Evolutionary conservation across 306 rosid genomes (phyloP).

Genomic region (Ormosia emarginata): DNA sequence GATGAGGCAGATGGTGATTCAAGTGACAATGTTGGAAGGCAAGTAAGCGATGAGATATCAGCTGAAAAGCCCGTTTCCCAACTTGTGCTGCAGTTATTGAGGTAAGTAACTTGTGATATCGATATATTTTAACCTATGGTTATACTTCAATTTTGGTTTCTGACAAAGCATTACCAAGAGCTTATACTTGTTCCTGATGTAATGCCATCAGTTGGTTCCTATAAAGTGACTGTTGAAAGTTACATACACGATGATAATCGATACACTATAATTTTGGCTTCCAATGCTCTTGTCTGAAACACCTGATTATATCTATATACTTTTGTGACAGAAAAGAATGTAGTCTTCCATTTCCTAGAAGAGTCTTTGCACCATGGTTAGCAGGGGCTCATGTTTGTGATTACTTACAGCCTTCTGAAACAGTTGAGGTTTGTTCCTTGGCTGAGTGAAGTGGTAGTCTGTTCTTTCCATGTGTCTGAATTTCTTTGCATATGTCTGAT

Average conservation of each 20-base stretch:
- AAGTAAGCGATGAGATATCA: constrained; percentile 38
- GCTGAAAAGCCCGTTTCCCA: constrained; percentile 57
- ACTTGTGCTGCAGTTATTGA: constrained; percentile 39
- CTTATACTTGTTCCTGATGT: not conserved
- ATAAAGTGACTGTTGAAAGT: not conserved
- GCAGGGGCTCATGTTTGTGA: constrained; percentile 66
- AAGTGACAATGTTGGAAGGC: constrained; percentile 26
- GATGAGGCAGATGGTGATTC: constrained; percentile 71
- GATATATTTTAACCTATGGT: not conserved
- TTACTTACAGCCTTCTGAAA: constrained; percentile 84
- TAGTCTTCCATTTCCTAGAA: constrained; percentile 73
- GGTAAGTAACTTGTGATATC: constrained; percentile 38
- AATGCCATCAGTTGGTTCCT: not conserved
- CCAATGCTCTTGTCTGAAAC: constrained; percentile 1
- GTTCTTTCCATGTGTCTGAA: constrained; percentile 3
- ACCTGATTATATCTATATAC: not conserved
- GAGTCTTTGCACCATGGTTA: constrained; percentile 94
- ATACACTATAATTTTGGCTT: constrained; percentile 10
- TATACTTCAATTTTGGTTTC: constrained; percentile 7
- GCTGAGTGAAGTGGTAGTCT: not conserved
- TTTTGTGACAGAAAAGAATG: constrained; percentile 62
- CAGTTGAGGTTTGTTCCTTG: constrained; percentile 63
- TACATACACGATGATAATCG: not conserved
- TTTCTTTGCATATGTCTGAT: constrained; percentile 8
- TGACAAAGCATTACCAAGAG: constrained; percentile 1